Conservation (phyloP, 2,329 filamentous ascomycete species). For the Escovopsis sp. region DNA sequence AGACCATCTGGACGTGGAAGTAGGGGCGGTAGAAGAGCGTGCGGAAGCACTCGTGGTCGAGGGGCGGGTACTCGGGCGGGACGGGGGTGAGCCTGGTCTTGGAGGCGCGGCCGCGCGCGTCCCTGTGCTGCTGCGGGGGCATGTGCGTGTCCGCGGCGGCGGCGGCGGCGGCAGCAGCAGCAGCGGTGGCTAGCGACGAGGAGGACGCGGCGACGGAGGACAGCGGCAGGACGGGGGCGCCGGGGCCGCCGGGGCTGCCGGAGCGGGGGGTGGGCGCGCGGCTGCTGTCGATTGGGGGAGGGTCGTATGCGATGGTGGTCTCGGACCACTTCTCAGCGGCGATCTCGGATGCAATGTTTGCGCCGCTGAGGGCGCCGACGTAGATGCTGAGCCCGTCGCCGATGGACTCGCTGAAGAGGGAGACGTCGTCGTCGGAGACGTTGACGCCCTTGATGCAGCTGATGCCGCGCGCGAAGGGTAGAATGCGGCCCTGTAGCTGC, state of each 20-base stretch:
- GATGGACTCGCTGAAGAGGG: constrained; percentile 89
- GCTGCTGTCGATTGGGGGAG: constrained; percentile 69
- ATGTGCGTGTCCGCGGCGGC: constrained; percentile 19
- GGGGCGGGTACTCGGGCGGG: constrained; percentile 67
- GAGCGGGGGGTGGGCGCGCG: constrained; percentile 46
- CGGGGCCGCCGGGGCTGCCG: constrained; percentile 33
- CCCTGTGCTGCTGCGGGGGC: constrained; percentile 39
- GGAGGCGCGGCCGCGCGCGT: constrained; percentile 50
- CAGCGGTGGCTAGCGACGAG: too few relatives aligned
- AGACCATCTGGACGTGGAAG: constrained; percentile 90
- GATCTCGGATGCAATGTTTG: constrained; percentile 92
- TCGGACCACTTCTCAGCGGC: constrained; percentile 93
- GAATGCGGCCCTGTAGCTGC: constrained; percentile 71
- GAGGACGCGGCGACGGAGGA: too few relatives aligned
- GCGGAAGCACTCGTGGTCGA: constrained; percentile 73
- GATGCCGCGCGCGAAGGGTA: constrained; percentile 84
- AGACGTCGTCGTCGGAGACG: constrained; percentile 72
- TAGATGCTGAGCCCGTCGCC: constrained; percentile 86
- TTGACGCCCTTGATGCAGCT: constrained; percentile 98
- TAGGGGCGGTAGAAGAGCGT: constrained; percentile 89
- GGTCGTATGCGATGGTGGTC: constrained; percentile 92
- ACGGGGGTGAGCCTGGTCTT: constrained; percentile 60
- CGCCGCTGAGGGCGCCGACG: constrained; percentile 86
- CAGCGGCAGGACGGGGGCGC: constrained; percentile 18
- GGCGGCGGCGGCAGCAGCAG: too few relatives aligned